phyloP scores from a whole-genome alignment of 2,329 filamentous ascomycete species.

The Penicillium sp. region DNA sequence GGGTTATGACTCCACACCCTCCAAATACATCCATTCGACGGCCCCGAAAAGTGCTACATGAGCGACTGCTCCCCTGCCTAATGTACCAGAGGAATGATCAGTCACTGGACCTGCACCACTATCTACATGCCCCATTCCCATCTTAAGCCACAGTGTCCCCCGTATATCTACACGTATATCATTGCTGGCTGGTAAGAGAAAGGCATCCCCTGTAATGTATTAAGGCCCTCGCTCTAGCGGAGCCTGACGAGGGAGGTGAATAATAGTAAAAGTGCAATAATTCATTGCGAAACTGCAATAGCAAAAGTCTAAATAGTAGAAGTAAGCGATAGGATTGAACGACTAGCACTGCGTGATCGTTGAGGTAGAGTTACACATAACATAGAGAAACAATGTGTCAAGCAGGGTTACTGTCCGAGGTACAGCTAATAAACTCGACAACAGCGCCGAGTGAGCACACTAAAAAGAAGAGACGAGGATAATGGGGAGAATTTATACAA shows the following conservation, averaged over 20 bases:
- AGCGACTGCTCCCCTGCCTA: background rate
- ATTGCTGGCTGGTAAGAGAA: background rate
- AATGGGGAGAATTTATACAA: conserved; percentile 41
- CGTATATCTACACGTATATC: background rate
- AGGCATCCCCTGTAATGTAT: background rate
- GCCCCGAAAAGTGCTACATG: background rate
- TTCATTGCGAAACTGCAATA: conserved; percentile 8
- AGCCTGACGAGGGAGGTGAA: background rate
- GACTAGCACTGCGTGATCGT: conserved; percentile 38
- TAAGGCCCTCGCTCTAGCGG: background rate
- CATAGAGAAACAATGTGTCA: conserved; percentile 25
- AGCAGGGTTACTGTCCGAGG: conserved; percentile 26
- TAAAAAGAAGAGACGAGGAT: conserved; percentile 27
- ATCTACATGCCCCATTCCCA: background rate
- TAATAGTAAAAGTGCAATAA: background rate
- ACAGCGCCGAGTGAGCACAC: conserved; percentile 24
- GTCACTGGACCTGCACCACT: background rate
- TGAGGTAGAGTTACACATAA: conserved; percentile 39
- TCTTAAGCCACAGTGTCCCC: background rate
- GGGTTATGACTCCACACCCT: background rate
- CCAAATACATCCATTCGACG: background rate
- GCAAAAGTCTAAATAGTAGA: background rate
- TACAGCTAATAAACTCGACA: conserved; percentile 14
- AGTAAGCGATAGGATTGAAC: conserved; percentile 11
- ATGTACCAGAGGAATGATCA: background rate